Evolutionary conservation across 1,139 yeast species (phyloP).

Genomic region (Debaryomycetaceae sp.): DNA sequence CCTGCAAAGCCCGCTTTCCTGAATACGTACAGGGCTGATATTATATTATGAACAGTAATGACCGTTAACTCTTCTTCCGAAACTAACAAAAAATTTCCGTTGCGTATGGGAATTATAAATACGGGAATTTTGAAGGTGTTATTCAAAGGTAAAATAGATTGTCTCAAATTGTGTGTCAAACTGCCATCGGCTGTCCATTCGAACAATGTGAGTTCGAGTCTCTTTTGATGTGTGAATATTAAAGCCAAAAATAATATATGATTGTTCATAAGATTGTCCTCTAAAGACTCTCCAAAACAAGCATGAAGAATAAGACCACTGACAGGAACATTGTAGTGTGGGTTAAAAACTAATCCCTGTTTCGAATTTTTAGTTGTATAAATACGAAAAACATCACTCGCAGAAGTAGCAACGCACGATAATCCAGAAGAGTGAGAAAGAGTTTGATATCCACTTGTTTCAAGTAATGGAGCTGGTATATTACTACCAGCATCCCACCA

Average conservation of each 20-base stretch:
- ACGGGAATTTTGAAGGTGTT: constrained; percentile 40
- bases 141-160: constrained; percentile 31
- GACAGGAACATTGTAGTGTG: constrained; percentile 38
- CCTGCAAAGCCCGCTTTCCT: constrained; percentile 12
- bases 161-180: constrained; percentile 16
- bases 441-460: constrained; percentile 34
- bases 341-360: constrained; percentile 35
- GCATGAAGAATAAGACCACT: constrained; percentile 42
- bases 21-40: constrained; percentile 46
- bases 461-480: constrained; percentile 19
- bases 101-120: constrained; percentile 34
- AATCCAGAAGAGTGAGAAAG: constrained; percentile 36
- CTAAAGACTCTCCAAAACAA: constrained; percentile 40
- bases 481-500: constrained; percentile 44
- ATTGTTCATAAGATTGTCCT: constrained; percentile 20
- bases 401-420: constrained; percentile 38
- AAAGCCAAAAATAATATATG: constrained; percentile 36
- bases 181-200: constrained; percentile 41
- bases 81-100: constrained; percentile 35
- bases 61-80: constrained; percentile 23
- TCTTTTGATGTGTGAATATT: constrained; percentile 32
- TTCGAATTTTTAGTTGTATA: constrained; percentile 33
- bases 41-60: constrained; percentile 40
- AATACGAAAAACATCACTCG: constrained; percentile 35
- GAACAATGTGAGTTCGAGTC: constrained; percentile 37